Percentiles rank a stretch among this genome's conserved stretches.
phyloP scores from a whole-genome alignment of 371 early-diverging fungal species.

The Lichtheimia ornata region DNA sequence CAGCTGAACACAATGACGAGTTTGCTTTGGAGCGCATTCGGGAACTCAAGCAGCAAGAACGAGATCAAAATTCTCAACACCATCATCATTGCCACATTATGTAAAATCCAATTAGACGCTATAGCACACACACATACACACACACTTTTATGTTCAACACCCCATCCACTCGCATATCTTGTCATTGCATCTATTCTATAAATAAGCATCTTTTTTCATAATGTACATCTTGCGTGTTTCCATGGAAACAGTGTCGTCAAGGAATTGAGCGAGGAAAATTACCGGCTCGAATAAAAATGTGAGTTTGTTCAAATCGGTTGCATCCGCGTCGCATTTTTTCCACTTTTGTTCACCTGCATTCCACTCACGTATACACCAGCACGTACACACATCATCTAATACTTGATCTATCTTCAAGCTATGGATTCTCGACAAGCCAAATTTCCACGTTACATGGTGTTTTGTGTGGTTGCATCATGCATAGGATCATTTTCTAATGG shows the following conservation, averaged over 20 bases:
- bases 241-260: neutral
- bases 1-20: constrained; percentile 74
- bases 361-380: neutral
- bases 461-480: constrained; percentile 27
- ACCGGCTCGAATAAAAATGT: neutral
- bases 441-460: constrained; percentile 29
- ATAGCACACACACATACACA: no score
- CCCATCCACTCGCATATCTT: no score
- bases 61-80: no score
- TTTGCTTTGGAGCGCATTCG: constrained; percentile 72
- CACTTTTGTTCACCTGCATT: neutral
- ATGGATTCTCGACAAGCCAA: constrained; percentile 34
- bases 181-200: no score
- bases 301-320: neutral
- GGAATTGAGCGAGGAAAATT: constrained; percentile 9
- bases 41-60: constrained; percentile 59
- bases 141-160: no score
- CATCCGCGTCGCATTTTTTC: neutral
- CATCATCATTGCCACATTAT: constrained; percentile 20
- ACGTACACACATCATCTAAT: no score
- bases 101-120: neutral
- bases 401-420: no score
- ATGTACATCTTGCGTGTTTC: no score
- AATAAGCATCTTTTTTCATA: no score
- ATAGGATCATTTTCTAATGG: constrained; percentile 33